A percentile compares a stretch with the other conserved stretches of the same genome.
phyloP scores from a whole-genome alignment of 2,329 filamentous ascomycete species.

The Arthrobotrys entomopaga region DNA sequence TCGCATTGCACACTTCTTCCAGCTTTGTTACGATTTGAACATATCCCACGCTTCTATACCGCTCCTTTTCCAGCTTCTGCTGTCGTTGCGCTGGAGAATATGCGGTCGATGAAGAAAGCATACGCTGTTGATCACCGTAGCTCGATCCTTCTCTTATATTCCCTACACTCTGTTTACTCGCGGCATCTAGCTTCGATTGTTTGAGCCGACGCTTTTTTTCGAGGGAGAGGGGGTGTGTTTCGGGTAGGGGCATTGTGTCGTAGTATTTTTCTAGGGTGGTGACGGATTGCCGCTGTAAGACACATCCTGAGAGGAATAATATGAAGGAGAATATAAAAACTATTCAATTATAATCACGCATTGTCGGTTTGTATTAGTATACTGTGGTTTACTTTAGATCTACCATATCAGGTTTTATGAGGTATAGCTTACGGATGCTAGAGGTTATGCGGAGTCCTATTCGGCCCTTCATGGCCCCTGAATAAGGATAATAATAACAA shows the following conservation, averaged over 20 bases:
- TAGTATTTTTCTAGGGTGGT: conserved; percentile 54
- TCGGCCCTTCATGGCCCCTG: conserved; percentile 52
- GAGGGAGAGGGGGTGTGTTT: conserved; percentile 31
- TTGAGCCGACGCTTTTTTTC: conserved; percentile 41
- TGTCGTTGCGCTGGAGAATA: conserved; percentile 7
- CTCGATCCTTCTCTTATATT: background rate
- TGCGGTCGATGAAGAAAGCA: conserved; percentile 8
- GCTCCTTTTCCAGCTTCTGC: conserved; percentile 21
- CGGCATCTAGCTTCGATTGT: background rate
- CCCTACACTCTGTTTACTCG: background rate
- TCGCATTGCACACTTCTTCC: conserved; percentile 53
- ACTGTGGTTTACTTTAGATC: background rate
- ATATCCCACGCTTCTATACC: conserved; percentile 42
- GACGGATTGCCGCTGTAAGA: conserved; percentile 57
- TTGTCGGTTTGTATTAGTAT: background rate
- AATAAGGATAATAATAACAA: too few relatives aligned
- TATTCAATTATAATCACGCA: conserved; percentile 8
- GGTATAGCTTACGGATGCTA: conserved; percentile 33
- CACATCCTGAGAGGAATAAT: conserved; percentile 58
- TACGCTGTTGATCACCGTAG: conserved; percentile 18
- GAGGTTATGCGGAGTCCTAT: conserved; percentile 54
- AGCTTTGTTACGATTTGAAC: conserved; percentile 51
- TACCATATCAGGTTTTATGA: background rate
- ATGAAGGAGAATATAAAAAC: conserved; percentile 58
- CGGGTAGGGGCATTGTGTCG: conserved; percentile 38